Conservation (phyloP, 1,284 basidiomycete genomes). For the Flammula alnicola region DNA sequence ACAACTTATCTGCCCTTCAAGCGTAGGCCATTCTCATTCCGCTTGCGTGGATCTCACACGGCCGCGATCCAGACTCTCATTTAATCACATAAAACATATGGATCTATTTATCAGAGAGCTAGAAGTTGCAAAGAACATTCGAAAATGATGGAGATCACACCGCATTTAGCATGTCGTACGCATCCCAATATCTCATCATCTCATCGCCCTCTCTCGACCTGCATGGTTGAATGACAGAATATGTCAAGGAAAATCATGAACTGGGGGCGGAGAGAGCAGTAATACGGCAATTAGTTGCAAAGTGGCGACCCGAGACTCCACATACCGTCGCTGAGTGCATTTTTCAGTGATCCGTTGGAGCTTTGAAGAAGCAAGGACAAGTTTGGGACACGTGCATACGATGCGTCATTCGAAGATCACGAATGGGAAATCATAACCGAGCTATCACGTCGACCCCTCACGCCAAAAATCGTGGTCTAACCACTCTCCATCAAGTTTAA, state of each 20-base stretch:
- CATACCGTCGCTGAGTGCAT: conserved; percentile 8
- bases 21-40: too few relatives aligned
- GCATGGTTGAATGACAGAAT: conserved; percentile 22
- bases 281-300: conserved; percentile 12
- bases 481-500: conserved; percentile 62
- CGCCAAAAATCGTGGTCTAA: conserved; percentile 61
- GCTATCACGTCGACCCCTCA: conserved; percentile 18
- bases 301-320: conserved; percentile 1
- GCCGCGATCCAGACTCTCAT: too few relatives aligned
- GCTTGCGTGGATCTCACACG: too few relatives aligned
- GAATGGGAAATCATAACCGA: conserved; percentile 7
- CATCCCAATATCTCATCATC: not conserved
- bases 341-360: conserved; percentile 23
- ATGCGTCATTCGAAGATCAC: conserved; percentile 12
- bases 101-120: too few relatives aligned
- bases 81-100: too few relatives aligned
- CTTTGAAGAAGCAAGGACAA: not conserved
- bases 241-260: conserved; percentile 21
- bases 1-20: too few relatives aligned
- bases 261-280: conserved; percentile 7
- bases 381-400: too few relatives aligned
- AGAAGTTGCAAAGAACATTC: too few relatives aligned
- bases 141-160: too few relatives aligned
- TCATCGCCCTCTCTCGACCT: conserved; percentile 3
- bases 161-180: too few relatives aligned